Evolutionary conservation across 768 basidiomycete genomes (phyloP).

Genomic region (Suillus luteus): DNA sequence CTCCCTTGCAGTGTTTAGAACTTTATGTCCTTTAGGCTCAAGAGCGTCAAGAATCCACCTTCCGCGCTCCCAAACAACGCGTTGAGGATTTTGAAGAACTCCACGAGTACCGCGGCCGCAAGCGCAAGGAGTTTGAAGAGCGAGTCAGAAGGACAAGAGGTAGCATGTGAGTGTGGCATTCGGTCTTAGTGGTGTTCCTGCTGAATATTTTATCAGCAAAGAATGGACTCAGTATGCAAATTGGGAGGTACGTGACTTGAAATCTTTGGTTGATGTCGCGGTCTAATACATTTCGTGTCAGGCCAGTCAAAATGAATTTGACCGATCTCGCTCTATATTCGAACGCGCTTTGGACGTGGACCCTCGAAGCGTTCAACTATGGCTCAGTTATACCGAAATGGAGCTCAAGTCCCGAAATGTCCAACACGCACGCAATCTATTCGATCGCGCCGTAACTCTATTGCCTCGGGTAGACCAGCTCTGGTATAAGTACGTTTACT

Average conservation of each 20-base stretch:
- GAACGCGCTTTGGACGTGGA: conserved; percentile 98
- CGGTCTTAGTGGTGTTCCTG: not conserved
- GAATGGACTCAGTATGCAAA: conserved; percentile 88
- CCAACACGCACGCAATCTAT: conserved; percentile 94
- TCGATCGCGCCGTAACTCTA: conserved; percentile 94
- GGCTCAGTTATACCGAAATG: conserved; percentile 96
- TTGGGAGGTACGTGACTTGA: conserved; percentile 62
- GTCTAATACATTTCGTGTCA: conserved; percentile 29
- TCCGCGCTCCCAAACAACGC: conserved; percentile 91
- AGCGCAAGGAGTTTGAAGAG: conserved; percentile 94
- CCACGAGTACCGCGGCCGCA: conserved; percentile 88
- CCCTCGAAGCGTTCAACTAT: conserved; percentile 83
- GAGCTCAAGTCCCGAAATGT: conserved; percentile 98
- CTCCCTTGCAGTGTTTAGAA: not conserved
- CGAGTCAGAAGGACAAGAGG: conserved; percentile 77
- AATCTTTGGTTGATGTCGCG: conserved; percentile 14
- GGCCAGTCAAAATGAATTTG: conserved; percentile 96
- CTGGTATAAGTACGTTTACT: conserved; percentile 99
- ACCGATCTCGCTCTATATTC: conserved; percentile 91
- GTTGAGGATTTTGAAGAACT: conserved; percentile 95
- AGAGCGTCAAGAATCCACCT: conserved; percentile 93
- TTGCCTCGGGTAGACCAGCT: conserved; percentile 95
- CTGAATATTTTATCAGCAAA: conserved; percentile 49
- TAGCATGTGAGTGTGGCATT: conserved; percentile 61
- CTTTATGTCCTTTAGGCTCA: conserved; percentile 63